Conservation (phyloP, 495 filamentous ascomycete genomes). For the Saxophila tyrrhenica region DNA sequence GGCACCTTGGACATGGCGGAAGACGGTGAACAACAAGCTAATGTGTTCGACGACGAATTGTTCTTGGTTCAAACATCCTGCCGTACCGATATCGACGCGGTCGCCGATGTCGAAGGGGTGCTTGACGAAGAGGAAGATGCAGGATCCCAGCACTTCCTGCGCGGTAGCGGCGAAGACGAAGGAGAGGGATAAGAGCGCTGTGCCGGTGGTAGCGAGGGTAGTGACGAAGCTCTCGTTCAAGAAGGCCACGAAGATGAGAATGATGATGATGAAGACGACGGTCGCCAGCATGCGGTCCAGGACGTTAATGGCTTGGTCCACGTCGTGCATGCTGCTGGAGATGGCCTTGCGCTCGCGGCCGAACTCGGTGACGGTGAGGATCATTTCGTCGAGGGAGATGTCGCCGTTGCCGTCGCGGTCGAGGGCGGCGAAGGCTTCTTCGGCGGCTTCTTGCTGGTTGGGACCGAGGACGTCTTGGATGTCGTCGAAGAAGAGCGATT, state of each 20-base stretch:
- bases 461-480: conserved; percentile 76
- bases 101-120: conserved; percentile 91
- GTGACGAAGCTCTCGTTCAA: conserved; percentile 74
- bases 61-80: conserved; percentile 34
- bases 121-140: conserved; percentile 97
- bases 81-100: conserved; percentile 62
- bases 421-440: conserved; percentile 67
- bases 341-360: conserved; percentile 76
- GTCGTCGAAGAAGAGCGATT: conserved; percentile 68
- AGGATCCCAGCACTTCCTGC: conserved; percentile 88
- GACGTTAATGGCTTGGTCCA: conserved; percentile 85
- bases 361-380: conserved; percentile 71
- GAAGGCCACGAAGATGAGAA: conserved; percentile 86
- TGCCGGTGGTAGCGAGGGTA: conserved; percentile 87
- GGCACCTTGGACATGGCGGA: conserved; percentile 51
- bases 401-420: conserved; percentile 89
- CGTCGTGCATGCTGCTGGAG: conserved; percentile 86
- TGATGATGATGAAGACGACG: conserved; percentile 64
- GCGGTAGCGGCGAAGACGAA: conserved; percentile 87
- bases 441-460: conserved; percentile 57
- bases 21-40: conserved; percentile 85
- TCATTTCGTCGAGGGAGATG: conserved; percentile 89
- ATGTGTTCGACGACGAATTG: conserved; percentile 84
- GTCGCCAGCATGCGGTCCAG: conserved; percentile 73
- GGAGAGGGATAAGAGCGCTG: conserved; percentile 82